phyloP scores from a whole-genome alignment of 2,329 filamentous ascomycete genomes.

The Colletotrichum sp. region DNA sequence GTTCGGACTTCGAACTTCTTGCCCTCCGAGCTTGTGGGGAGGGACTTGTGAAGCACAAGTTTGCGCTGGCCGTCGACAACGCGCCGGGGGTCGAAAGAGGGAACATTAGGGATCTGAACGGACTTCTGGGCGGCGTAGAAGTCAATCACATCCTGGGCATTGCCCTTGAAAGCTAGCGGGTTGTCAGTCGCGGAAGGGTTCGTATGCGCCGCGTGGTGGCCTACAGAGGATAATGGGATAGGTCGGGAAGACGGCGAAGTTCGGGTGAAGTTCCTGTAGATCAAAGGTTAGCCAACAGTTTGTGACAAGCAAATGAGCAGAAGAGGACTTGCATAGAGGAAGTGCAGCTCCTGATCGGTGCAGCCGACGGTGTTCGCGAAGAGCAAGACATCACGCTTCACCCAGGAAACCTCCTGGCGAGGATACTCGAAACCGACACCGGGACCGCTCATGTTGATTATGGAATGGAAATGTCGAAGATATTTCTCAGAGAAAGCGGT shows the following conservation, averaged over 20 bases:
- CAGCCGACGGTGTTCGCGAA: slow-evolving; percentile 90
- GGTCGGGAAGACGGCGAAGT: slow-evolving; percentile 88
- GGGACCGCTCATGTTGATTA: slow-evolving; percentile 36
- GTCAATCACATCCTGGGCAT: slow-evolving; percentile 77
- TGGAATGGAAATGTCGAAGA: background rate
- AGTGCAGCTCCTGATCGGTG: slow-evolving; percentile 87
- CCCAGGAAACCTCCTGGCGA: slow-evolving; percentile 76
- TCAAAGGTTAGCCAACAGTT: background rate
- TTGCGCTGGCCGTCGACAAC: slow-evolving; percentile 86
- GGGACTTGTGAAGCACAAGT: slow-evolving; percentile 76
- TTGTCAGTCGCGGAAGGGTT: background rate
- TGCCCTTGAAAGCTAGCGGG: slow-evolving; percentile 73
- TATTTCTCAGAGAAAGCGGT: background rate
- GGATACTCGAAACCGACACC: slow-evolving; percentile 83
- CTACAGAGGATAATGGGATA: slow-evolving; percentile 81
- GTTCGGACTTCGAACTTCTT: slow-evolving; percentile 76
- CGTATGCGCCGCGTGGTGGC: slow-evolving; percentile 27
- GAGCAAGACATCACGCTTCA: slow-evolving; percentile 85
- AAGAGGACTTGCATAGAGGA: slow-evolving; percentile 75
- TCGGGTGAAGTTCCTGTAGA: slow-evolving; percentile 79
- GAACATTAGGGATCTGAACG: slow-evolving; percentile 74
- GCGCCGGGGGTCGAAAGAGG: slow-evolving; percentile 74
- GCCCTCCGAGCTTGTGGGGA: slow-evolving; percentile 75
- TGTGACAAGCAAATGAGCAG: background rate
- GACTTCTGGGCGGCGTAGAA: slow-evolving; percentile 77